Percentiles rank a stretch among this genome's conserved stretches.
These are phyloP conservation scores for Wallacemonas sp. DNA, from an alignment of 208 protist genomes.

Conservation along the genomic window DNA sequence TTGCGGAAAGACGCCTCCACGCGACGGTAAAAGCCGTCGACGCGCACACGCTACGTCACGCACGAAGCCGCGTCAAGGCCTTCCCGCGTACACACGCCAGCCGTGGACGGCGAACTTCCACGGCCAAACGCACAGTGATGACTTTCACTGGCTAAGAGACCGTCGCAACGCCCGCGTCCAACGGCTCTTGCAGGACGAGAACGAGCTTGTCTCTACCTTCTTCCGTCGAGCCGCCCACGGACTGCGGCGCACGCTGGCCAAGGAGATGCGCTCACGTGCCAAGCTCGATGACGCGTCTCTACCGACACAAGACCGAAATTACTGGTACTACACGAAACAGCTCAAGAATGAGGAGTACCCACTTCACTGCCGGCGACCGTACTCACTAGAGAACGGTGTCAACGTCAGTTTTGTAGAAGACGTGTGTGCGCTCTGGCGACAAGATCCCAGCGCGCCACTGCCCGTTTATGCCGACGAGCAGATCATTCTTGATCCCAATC, in stretches of 20 bases:
- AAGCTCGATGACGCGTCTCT: conserved; percentile 54
- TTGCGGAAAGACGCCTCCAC: too few relatives aligned
- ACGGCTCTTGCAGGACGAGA: conserved; percentile 39
- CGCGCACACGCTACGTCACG: too few relatives aligned
- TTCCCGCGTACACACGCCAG: not conserved
- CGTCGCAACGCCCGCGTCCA: conserved; percentile 34
- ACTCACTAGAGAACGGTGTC: not conserved
- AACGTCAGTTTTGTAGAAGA: conserved; percentile 51
- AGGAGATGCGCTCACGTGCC: conserved; percentile 48
- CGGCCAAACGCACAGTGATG: conserved; percentile 38
- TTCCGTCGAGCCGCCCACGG: conserved; percentile 12
- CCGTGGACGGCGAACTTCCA: conserved; percentile 20
- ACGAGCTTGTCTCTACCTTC: conserved; percentile 37
- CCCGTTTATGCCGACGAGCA: conserved; percentile 61
- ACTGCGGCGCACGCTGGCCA: conserved; percentile 30
- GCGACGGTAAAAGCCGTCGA: too few relatives aligned
- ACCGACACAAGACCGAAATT: conserved; percentile 44
- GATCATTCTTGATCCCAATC: conserved; percentile 68
- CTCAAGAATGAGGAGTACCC: conserved; percentile 54
- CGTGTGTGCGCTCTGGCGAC: conserved; percentile 23
- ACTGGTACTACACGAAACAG: conserved; percentile 72
- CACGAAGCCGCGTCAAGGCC: too few relatives aligned
- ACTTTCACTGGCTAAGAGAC: conserved; percentile 58
- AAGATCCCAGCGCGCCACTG: conserved; percentile 30
- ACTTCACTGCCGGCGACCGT: conserved; percentile 54